Evolutionary conservation across 2,329 filamentous ascomycete genomes (phyloP), one percentile per base, ranked within the genome.

Genomic region (Coniochaeta ligniaria): DNA sequence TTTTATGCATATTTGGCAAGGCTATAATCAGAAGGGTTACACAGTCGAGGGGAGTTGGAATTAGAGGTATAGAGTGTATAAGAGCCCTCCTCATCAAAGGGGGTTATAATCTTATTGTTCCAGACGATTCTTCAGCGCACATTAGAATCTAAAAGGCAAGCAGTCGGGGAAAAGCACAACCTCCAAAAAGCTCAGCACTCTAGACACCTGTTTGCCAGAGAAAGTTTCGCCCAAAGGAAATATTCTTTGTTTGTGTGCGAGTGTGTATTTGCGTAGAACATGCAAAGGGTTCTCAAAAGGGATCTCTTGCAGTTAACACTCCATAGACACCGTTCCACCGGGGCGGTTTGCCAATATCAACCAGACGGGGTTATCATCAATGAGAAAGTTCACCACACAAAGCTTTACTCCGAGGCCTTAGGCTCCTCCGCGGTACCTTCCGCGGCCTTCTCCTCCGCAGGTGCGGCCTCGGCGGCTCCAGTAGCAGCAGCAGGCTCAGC

Each of bases 401-500:
- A 68, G 69, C 69, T 72, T 64, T 60, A 60, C 55, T 61, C 63
- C 62, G 63, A 24, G 71, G 80, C 78, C 86, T 91, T 92, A 70
- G 84, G 76, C 82, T 92, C 91, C 75, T 87, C 83, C 60, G 79
- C 71, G 62, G 80, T 68, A 61, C 79, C 75, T 63, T 79, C 77
- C 65, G 79, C 78, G 62, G 86, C 75, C 65, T 86, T 79, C 69
- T 81, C 79, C 71, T 86, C 85, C 62, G 81, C 73, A 62, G 85
- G 76, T 63, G 83, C 77, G 63, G 79, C 75, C 69, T 83, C 79
- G 64, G 76, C 75, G 64, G 77, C 67, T 54, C 68, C 75, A 63
- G 76, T 77, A 65, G 83, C 82, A 68, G 89, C 80, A 71, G 89
- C 79, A 70, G 91, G 86, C 84, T 98, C 95, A 66, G 93, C 91